phyloP scores from a whole-genome alignment of 2,329 filamentous ascomycete genomes.

The Sporothrix dimorphospora region DNA sequence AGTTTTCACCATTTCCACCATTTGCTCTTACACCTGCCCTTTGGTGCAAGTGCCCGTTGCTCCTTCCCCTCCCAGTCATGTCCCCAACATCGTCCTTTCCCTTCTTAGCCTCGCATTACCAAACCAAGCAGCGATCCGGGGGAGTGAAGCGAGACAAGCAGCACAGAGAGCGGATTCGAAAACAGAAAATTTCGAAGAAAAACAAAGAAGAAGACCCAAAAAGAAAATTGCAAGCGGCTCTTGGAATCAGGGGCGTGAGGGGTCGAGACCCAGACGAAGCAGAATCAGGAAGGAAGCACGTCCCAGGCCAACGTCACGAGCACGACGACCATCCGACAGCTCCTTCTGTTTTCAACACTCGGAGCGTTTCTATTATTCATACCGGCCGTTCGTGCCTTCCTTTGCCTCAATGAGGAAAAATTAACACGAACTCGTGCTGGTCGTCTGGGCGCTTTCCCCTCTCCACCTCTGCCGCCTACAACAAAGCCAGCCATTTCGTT shows the following conservation, averaged over 20 bases:
- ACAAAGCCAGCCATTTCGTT: slow-evolving; percentile 40
- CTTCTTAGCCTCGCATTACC: background rate
- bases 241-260: slow-evolving; percentile 15
- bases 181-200: background rate
- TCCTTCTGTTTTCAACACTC: slow-evolving; percentile 19
- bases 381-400: slow-evolving; percentile 11
- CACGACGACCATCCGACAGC: slow-evolving; percentile 11
- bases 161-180: background rate
- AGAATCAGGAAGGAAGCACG: slow-evolving; percentile 21
- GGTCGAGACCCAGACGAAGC: slow-evolving; percentile 8
- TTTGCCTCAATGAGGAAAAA: slow-evolving; percentile 18
- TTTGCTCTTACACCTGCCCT: background rate
- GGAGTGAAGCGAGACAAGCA: background rate
- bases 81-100: slow-evolving; percentile 23
- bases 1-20: background rate
- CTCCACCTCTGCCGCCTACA: slow-evolving; percentile 19
- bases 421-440: slow-evolving; percentile 16
- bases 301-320: slow-evolving; percentile 25
- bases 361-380: slow-evolving; percentile 30
- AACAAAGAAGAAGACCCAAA: background rate
- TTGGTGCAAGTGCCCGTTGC: slow-evolving; percentile 6
- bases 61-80: background rate
- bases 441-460: slow-evolving; percentile 22
- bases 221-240: background rate
- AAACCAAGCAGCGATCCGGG: background rate